Percentiles rank a stretch among this genome's conserved stretches.
Evolutionary conservation across 208 protist species (phyloP).

Genomic region (Porcisia hertigi): DNA sequence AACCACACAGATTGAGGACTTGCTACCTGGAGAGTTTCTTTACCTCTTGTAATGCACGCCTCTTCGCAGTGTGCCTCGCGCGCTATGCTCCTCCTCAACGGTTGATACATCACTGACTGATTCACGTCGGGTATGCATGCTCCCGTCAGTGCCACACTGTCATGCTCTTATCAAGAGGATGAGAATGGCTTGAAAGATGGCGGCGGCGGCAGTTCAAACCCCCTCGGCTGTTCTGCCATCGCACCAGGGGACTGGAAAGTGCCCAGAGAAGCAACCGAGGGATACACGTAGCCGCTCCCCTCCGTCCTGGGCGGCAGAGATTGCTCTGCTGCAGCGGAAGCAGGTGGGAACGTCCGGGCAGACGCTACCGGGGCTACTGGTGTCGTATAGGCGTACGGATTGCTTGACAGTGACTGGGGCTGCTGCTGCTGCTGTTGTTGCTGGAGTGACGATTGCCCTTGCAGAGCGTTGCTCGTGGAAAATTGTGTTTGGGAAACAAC

Average conservation of each 20-base stretch:
- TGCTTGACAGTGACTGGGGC: not conserved
- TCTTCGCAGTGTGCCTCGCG: too few species aligned
- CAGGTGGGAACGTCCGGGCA: not conserved
- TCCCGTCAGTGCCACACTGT: not conserved
- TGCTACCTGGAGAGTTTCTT: too few species aligned
- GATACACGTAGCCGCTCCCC: not conserved
- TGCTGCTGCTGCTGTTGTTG: not conserved
- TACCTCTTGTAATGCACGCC: too few species aligned
- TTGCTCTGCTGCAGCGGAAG: not conserved
- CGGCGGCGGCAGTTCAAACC: constrained; percentile 9
- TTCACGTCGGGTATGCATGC: not conserved
- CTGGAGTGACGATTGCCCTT: not conserved
- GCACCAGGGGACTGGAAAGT: constrained; percentile 5
- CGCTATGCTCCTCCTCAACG: too few species aligned
- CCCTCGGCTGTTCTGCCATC: not conserved
- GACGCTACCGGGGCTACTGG: not conserved
- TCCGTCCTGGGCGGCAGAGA: not conserved
- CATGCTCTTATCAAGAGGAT: constrained; percentile 5
- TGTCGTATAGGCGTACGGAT: constrained; percentile 13
- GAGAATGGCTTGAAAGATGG: constrained; percentile 43
- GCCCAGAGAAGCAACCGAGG: constrained; percentile 1
- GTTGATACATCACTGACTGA: too few species aligned
- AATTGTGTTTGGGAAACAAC: not conserved
- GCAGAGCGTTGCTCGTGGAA: not conserved
- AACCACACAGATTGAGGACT: not conserved